Evolutionary conservation across 306 rosid genomes (phyloP).

Genomic region (Sesbania bispinosa): DNA sequence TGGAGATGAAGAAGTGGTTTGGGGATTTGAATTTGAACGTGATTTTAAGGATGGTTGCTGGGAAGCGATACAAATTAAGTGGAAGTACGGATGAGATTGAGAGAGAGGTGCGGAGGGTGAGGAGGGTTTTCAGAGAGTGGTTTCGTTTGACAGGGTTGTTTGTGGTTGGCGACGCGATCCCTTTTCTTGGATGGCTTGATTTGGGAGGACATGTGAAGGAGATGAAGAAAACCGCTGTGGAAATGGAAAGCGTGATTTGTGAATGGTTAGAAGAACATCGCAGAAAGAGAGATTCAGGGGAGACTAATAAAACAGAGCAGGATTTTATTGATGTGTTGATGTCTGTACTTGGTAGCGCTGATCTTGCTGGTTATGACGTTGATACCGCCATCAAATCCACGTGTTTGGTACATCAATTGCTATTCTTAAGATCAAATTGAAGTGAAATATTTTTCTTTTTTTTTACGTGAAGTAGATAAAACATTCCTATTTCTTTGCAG

Average conservation of each 20-base stretch:
- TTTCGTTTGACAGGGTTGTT: constrained; percentile 25
- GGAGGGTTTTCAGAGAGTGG: constrained; percentile 21
- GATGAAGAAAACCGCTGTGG: constrained; percentile 28
- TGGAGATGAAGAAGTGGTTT: constrained; percentile 43
- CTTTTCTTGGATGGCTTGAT: constrained; percentile 45
- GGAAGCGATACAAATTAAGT: constrained; percentile 24
- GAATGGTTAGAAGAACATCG: constrained; percentile 54
- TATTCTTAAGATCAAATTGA: too few relatives aligned
- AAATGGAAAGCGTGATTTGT: constrained; percentile 28
- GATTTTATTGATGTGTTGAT: constrained; percentile 49
- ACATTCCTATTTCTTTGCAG: neutral
- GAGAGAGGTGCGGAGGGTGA: neutral
- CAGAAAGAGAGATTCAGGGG: neutral
- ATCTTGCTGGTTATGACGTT: constrained; percentile 28
- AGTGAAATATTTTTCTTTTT: too few relatives aligned
- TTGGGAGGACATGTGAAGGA: constrained; percentile 48
- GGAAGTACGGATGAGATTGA: neutral
- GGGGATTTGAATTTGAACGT: constrained; percentile 44
- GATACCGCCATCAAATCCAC: constrained; percentile 51
- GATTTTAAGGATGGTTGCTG: constrained; percentile 38
- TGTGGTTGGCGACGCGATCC: constrained; percentile 42
- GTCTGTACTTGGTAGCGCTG: neutral
- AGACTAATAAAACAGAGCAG: neutral
- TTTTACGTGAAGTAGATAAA: too few relatives aligned
- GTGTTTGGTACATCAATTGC: constrained; percentile 37